Percentiles rank a stretch among this genome's conserved stretches.
Conservation (phyloP, 345 rosid species). For the Euphorbia peplus region DNA sequence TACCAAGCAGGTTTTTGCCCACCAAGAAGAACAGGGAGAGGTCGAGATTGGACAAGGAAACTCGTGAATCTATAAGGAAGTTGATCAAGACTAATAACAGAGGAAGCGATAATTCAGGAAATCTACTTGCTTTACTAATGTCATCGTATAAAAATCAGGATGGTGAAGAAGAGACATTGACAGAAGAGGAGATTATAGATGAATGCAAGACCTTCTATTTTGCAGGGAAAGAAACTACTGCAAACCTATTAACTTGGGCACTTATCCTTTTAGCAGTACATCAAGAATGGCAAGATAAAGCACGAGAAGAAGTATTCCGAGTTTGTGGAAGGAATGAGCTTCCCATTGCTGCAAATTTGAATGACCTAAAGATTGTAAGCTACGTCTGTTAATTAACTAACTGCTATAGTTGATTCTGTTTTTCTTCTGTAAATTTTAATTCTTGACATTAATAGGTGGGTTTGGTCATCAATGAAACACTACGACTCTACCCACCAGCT, state of each 20-base stretch:
- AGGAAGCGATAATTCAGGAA: constrained; percentile 37
- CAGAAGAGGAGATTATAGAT: constrained; percentile 64
- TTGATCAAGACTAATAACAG: constrained; percentile 42
- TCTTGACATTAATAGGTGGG: constrained; percentile 39
- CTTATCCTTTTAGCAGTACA: constrained; percentile 61
- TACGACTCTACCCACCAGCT: constrained; percentile 72
- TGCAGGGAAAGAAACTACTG: constrained; percentile 85
- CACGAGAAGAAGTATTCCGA: constrained; percentile 58
- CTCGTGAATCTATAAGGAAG: constrained; percentile 49
- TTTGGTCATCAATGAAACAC: constrained; percentile 66
- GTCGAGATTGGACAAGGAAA: constrained; percentile 63
- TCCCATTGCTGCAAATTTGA: constrained; percentile 42
- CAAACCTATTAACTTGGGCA: constrained; percentile 62
- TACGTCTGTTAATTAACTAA: neutral
- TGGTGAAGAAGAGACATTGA: constrained; percentile 57
- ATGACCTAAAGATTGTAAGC: constrained; percentile 67
- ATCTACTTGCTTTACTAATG: constrained; percentile 53
- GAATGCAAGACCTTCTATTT: constrained; percentile 90
- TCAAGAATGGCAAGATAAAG: constrained; percentile 79
- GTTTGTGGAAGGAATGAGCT: constrained; percentile 33
- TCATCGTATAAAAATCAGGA: constrained; percentile 46
- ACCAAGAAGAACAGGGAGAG: constrained; percentile 74
- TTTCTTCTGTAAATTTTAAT: neutral
- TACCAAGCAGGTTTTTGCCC: constrained; percentile 55
- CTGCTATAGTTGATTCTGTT: neutral